phyloP scores from a whole-genome alignment of 192 early-diverging fungal genomes.

The Piromyces finnis region DNA sequence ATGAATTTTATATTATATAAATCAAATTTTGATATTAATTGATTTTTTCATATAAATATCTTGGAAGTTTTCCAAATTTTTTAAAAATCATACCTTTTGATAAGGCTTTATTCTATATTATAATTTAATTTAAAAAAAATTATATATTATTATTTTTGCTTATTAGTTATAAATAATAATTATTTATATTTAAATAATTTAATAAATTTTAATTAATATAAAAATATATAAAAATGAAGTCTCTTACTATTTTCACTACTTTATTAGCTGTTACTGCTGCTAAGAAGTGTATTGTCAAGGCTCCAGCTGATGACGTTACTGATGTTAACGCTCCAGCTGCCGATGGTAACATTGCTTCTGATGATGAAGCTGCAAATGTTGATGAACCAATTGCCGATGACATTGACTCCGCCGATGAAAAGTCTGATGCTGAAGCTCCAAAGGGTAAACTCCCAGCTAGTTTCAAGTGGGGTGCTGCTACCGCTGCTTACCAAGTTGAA shows the following conservation, averaged over 20 bases:
- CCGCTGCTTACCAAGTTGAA: conserved; percentile 21
- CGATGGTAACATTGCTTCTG: neutral
- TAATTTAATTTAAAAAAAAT: no score
- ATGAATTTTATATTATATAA: no score
- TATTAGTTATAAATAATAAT: no score
- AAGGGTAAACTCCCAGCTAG: neutral
- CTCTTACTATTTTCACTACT: neutral
- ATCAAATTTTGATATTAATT: no score
- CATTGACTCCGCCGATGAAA: neutral
- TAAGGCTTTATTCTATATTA: no score
- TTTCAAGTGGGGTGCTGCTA: conserved; percentile 6
- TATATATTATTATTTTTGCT: no score
- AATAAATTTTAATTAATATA: no score
- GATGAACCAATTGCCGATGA: neutral
- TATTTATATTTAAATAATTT: no score
- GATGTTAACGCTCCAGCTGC: neutral
- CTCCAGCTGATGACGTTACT: neutral
- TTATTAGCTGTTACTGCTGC: neutral
- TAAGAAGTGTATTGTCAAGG: neutral
- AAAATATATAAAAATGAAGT: neutral
- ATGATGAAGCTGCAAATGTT: neutral
- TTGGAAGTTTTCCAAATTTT: no score
- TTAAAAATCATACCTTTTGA: no score
- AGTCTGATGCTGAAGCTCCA: neutral
- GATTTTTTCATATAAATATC: no score